These are phyloP conservation scores for Fusarium sterilihyphosum DNA, from an alignment of 2,329 filamentous ascomycete genomes.

Conservation along the genomic window DNA sequence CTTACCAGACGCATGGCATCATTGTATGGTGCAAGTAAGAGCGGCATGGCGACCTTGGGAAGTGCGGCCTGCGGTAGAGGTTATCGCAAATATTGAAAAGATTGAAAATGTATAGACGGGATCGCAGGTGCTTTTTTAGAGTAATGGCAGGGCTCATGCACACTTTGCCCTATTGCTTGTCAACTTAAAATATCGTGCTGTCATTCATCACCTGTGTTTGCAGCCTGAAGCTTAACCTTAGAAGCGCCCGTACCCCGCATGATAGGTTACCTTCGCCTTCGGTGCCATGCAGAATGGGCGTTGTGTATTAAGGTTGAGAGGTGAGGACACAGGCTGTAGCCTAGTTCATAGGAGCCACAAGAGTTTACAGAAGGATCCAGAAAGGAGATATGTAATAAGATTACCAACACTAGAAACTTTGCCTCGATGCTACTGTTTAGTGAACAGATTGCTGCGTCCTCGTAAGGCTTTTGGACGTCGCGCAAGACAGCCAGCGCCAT, in stretches of 20 bases:
- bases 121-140: not conserved
- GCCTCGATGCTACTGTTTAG: too few species aligned
- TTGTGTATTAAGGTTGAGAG: too few species aligned
- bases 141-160: not conserved
- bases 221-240: too few species aligned
- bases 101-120: accelerated
- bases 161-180: accelerated
- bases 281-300: not conserved
- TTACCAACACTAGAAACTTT: not conserved
- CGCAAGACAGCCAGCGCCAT: too few species aligned
- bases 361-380: not conserved
- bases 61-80: not conserved
- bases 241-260: too few species aligned
- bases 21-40: slow-evolving; percentile 9
- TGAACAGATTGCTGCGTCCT: too few species aligned
- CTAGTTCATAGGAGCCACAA: not conserved
- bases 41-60: not conserved
- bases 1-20: slow-evolving; percentile 17
- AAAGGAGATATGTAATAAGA: not conserved
- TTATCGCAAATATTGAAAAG: accelerated
- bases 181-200: not conserved
- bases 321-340: not conserved
- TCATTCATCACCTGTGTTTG: too few species aligned
- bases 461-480: too few species aligned
- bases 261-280: not conserved